Evolutionary conservation across 805 yeast species (phyloP).

Genomic region (Clavispora vitiphila): DNA sequence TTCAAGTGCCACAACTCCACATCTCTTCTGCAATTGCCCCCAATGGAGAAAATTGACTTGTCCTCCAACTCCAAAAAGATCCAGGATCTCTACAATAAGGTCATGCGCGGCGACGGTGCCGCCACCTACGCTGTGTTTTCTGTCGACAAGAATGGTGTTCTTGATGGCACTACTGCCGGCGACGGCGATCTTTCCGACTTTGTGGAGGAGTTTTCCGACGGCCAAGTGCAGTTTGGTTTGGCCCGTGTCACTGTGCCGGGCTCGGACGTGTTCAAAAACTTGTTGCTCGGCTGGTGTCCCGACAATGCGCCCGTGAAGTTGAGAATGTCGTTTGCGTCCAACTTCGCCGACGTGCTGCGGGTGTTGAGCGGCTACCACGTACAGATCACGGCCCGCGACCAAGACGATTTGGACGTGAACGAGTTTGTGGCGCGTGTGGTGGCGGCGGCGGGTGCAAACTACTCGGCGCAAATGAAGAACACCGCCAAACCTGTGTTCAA

Average conservation of each 20-base stretch:
- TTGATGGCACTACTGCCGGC: conserved; percentile 48
- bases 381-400: conserved; percentile 93
- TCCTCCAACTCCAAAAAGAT: conserved; percentile 72
- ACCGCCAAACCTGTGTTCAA: conserved; percentile 9
- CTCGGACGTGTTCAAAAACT: conserved; percentile 80
- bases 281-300: conserved; percentile 94
- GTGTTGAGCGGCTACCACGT: conserved; percentile 83
- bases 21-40: neutral
- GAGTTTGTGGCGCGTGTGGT: conserved; percentile 73
- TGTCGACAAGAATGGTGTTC: conserved; percentile 53
- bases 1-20: neutral
- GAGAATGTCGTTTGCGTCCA: conserved; percentile 70
- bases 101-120: conserved; percentile 71
- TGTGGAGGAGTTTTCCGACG: conserved; percentile 76
- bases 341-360: conserved; percentile 70
- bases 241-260: conserved; percentile 86
- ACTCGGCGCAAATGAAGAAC: conserved; percentile 25
- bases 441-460: conserved; percentile 94
- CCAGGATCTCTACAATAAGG: conserved; percentile 68
- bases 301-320: conserved; percentile 84
- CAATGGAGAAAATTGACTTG: conserved; percentile 53
- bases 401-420: conserved; percentile 78
- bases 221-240: conserved; percentile 85
- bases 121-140: conserved; percentile 77
- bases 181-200: conserved; percentile 71